These are phyloP conservation scores for Trichoderma gracile DNA, from an alignment of 2,329 filamentous ascomycete species.

Conservation along the genomic window DNA sequence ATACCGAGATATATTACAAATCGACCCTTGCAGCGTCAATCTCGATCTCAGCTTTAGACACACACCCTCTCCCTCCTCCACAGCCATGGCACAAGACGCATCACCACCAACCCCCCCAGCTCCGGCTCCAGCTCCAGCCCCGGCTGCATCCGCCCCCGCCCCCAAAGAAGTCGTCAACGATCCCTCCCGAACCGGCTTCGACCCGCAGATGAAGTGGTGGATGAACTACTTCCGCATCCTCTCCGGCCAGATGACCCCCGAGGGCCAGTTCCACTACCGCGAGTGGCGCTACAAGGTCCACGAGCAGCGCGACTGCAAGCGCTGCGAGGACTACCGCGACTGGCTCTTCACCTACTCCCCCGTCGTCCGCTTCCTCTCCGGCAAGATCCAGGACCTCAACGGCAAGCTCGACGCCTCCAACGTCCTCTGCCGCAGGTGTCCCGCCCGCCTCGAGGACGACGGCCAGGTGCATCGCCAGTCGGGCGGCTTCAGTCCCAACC, in stretches of 20 bases:
- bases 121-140: slow-evolving; percentile 29
- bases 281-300: slow-evolving; percentile 72
- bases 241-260: slow-evolving; percentile 67
- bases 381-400: slow-evolving; percentile 78
- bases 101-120: slow-evolving; percentile 26
- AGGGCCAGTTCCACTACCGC: slow-evolving; percentile 75
- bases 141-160: slow-evolving; percentile 4
- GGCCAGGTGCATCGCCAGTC: slow-evolving; percentile 64
- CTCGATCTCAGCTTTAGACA: not conserved
- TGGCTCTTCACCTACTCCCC: slow-evolving; percentile 85
- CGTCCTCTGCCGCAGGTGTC: slow-evolving; percentile 80
- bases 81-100: slow-evolving; percentile 25
- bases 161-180: slow-evolving; percentile 54
- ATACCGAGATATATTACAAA: no score
- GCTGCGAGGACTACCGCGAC: slow-evolving; percentile 79
- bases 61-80: not conserved
- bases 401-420: slow-evolving; percentile 72
- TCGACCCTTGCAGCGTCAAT: not conserved
- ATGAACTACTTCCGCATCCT: slow-evolving; percentile 84
- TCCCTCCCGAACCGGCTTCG: slow-evolving; percentile 62
- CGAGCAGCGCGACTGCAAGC: slow-evolving; percentile 75
- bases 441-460: slow-evolving; percentile 55
- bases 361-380: slow-evolving; percentile 79
- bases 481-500: slow-evolving; percentile 82
- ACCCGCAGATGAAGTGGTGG: slow-evolving; percentile 65